Conservation (phyloP, 2,329 filamentous ascomycete species). For the Penicillium oxalicum region DNA sequence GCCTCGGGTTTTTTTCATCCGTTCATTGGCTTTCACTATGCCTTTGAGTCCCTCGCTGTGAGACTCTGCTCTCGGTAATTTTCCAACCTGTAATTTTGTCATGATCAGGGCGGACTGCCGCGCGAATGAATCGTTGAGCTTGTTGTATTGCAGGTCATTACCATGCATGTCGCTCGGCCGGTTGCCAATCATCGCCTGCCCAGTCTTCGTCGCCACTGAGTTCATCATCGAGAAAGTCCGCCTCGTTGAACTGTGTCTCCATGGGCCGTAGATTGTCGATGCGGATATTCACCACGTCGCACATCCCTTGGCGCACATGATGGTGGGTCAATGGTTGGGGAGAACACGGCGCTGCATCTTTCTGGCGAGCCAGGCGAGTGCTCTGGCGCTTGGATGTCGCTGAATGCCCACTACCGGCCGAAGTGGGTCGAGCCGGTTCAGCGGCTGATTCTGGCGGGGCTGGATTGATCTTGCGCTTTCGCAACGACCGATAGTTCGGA, state of each 20-base stretch:
- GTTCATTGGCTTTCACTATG: no score
- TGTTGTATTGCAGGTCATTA: constrained; percentile 2
- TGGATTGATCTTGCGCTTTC: constrained; percentile 6
- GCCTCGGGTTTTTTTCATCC: no score
- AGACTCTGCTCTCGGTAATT: no score
- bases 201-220: constrained; percentile 58
- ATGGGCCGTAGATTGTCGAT: constrained; percentile 58
- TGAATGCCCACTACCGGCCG: constrained; percentile 10
- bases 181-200: constrained; percentile 44
- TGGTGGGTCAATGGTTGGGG: constrained; percentile 6
- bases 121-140: no score
- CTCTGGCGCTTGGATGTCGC: constrained; percentile 36
- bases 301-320: constrained; percentile 48
- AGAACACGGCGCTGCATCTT: constrained; percentile 9
- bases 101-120: no score
- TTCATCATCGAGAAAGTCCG: constrained; percentile 57
- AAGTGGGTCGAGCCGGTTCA: constrained; percentile 9
- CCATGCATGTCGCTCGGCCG: constrained; percentile 20
- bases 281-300: constrained; percentile 52
- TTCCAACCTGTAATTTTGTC: no score
- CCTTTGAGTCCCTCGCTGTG: no score
- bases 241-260: constrained; percentile 53
- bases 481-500: constrained; percentile 23
- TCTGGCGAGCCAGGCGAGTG: constrained; percentile 31
- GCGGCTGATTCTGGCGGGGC: constrained; percentile 1